Conservation (phyloP, 176 grass and related monocot genomes). For the Coix lacrymajobi region DNA sequence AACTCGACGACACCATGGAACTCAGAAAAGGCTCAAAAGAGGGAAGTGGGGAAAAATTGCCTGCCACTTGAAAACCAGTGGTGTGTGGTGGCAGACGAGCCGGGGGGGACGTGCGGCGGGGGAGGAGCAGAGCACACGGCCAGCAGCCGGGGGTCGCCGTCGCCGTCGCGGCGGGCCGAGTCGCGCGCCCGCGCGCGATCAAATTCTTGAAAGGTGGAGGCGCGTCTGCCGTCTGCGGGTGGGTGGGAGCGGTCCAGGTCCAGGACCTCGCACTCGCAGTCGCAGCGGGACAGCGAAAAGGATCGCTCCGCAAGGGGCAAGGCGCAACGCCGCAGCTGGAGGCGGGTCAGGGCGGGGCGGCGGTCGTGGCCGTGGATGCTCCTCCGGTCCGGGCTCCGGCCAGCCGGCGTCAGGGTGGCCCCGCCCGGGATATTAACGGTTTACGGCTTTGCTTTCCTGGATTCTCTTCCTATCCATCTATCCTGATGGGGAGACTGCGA, state of each 20-base stretch:
- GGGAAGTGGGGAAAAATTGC: background rate
- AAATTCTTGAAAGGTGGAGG: background rate
- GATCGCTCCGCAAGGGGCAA: background rate
- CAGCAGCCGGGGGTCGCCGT: background rate
- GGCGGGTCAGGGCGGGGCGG: background rate
- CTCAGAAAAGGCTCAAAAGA: background rate
- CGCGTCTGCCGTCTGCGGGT: background rate
- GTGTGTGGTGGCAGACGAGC: background rate
- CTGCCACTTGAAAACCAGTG: conserved; percentile 25
- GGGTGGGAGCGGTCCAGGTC: background rate
- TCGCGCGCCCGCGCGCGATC: background rate
- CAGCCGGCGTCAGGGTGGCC: background rate
- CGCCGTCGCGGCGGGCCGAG: conserved; percentile 20
- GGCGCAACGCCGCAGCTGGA: too few relatives aligned
- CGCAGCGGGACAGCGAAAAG: too few relatives aligned
- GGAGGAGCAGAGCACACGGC: background rate
- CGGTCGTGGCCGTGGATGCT: conserved; percentile 8
- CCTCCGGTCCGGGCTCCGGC: background rate
- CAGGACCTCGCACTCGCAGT: too few relatives aligned
- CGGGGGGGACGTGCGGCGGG: background rate
- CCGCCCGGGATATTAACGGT: background rate
- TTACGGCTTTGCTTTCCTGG: background rate
- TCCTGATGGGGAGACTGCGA: background rate
- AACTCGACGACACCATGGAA: background rate
- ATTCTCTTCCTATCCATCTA: background rate